Evolutionary conservation across 1,284 basidiomycete species (phyloP).

Genomic region (Sporisorium iseilematis-ciliati): DNA sequence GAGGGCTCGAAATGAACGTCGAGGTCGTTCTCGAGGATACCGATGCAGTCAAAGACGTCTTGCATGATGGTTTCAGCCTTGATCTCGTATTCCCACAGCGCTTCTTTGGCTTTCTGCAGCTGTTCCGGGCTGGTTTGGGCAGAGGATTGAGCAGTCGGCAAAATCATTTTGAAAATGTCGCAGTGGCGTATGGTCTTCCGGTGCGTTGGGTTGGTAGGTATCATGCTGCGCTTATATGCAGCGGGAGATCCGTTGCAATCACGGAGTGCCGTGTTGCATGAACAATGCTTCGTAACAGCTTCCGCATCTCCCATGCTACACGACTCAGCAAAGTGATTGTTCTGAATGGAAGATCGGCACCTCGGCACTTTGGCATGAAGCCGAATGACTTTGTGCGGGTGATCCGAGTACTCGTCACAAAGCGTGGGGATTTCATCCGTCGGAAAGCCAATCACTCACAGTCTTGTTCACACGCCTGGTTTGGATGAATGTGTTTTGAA

Average conservation of each 20-base stretch:
- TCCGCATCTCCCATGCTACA: background rate
- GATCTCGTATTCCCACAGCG: slow-evolving; percentile 18
- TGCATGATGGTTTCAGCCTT: slow-evolving; percentile 20
- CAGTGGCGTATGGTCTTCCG: no score
- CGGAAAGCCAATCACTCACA: background rate
- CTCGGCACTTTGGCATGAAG: background rate
- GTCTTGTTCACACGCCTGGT: background rate
- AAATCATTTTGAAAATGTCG: background rate
- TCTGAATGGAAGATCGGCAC: background rate
- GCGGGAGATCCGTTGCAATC: no score
- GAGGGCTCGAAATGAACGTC: slow-evolving; percentile 9
- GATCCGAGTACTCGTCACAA: background rate
- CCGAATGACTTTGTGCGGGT: background rate
- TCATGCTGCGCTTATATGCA: background rate
- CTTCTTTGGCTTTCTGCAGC: slow-evolving; percentile 15
- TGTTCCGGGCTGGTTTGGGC: background rate
- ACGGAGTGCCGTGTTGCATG: background rate
- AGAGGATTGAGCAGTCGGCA: background rate
- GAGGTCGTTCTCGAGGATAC: slow-evolving; percentile 7
- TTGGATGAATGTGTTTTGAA: background rate
- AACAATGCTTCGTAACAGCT: background rate
- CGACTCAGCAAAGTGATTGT: background rate
- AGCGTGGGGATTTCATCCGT: background rate
- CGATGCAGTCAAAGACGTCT: slow-evolving; percentile 25
- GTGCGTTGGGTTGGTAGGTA: background rate